Base-by-base conservation (phyloP, 1,139 yeast genomes). In the Taphrina sp. region DNA sequence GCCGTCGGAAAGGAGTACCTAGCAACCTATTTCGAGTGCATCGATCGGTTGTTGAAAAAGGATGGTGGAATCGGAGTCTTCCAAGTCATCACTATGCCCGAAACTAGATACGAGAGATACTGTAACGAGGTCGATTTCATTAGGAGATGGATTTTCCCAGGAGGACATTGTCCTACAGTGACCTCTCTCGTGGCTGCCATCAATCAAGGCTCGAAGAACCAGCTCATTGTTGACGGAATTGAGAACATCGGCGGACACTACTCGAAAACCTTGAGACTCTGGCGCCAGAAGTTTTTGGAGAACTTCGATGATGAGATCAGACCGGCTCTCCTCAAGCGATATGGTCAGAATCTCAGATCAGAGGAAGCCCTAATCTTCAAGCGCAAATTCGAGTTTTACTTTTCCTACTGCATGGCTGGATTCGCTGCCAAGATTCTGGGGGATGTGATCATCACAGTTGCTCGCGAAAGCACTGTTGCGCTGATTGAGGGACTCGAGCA, bases 71-170 rank as follows among this genome's bases (percentile, higher is more conserved):
- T 83, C 1, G 83, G 86, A 0, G 82, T 82, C 0, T 80, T 84
- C 0, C 77, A 81, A 45, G 80, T 80, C 65, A 68, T 67, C 7
- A 47, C 72, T 49, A 72, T 80, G 67, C 95, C 95, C 5, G 96
- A 89, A 73, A 89, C 96, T 24, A 88, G 85, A 69, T 89, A 95
- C 12, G 94, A 95, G 36, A n/a, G 51, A 16, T 52, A 52, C 26
- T 52, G 51, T 26, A 35, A 34, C 36, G 56, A 44, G 19, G 56
- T 52, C 2, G 56, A 44, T 38, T 44, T 52, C 31, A 52, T 52
- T 29, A 41, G 56, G 16, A 42, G 51, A 26, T 52, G 51, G 56
- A 52, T 52, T 36, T 52, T 52, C 33, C 56, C 56, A 5, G 56
- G 56, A 12, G 56, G 56, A 10, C 49, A 43, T 20, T 42, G 45